These are phyloP conservation scores for Candida coquimbonensis DNA, from an alignment of 805 yeast species.

Conservation along the genomic window DNA sequence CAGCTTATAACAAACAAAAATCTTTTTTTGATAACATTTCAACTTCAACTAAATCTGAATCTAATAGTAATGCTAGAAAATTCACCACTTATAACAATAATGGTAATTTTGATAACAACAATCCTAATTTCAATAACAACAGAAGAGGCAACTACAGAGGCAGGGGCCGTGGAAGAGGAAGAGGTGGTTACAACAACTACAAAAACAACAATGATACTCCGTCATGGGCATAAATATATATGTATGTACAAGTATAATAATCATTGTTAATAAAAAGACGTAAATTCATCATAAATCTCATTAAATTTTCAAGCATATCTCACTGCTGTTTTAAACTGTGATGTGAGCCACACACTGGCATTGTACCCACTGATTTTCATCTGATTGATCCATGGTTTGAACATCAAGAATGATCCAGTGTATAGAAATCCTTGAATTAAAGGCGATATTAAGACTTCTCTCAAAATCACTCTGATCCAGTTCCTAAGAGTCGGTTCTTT, in stretches of 20 bases:
- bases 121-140: not conserved
- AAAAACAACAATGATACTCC: conserved; percentile 1
- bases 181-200: conserved; percentile 5
- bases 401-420: not conserved
- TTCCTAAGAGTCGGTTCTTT: not conserved
- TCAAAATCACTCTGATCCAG: conserved; percentile 3
- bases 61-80: conserved; percentile 24
- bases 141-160: conserved; percentile 7
- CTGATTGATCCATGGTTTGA: conserved; percentile 6
- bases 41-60: conserved; percentile 42
- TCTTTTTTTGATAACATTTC: conserved; percentile 89
- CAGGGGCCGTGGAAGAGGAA: conserved; percentile 11
- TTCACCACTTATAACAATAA: conserved; percentile 13
- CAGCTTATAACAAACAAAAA: conserved; percentile 63
- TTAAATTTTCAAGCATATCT: not conserved
- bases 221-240: conserved; percentile 1
- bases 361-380: conserved; percentile 3
- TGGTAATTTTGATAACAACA: conserved; percentile 8
- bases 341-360: not conserved
- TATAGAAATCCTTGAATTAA: conserved; percentile 6
- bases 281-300: not conserved
- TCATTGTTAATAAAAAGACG: too few species aligned
- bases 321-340: conserved; percentile 6
- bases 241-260: too few species aligned
- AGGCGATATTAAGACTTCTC: conserved; percentile 6